phyloP scores from a whole-genome alignment of 768 basidiomycete genomes.

The Roridomyces roridus region DNA sequence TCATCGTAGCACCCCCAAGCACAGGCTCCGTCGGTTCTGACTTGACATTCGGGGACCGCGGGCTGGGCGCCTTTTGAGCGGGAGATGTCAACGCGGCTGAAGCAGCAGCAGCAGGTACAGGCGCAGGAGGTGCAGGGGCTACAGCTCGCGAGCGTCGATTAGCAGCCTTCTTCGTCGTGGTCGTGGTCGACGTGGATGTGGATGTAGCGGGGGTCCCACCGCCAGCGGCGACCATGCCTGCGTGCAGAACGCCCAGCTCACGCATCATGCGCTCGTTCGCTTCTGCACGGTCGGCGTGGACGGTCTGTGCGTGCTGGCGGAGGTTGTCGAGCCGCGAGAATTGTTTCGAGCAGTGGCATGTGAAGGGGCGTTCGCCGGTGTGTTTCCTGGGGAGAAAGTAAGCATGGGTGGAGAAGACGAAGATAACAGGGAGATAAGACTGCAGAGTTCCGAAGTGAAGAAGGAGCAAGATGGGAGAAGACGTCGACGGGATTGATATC shows the following conservation, averaged over 20 bases:
- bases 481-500: too few relatives aligned
- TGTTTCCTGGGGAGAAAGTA: slow-evolving; percentile 76
- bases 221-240: slow-evolving; percentile 63
- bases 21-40: slow-evolving; percentile 3
- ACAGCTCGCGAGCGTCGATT: slow-evolving; percentile 4
- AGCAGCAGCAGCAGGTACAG: too few relatives aligned
- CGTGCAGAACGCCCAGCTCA: slow-evolving; percentile 83
- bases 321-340: slow-evolving; percentile 97
- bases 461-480: too few relatives aligned
- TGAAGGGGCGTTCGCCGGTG: slow-evolving; percentile 97
- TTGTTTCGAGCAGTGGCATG: slow-evolving; percentile 94
- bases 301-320: slow-evolving; percentile 95
- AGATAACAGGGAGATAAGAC: too few relatives aligned
- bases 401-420: too few relatives aligned
- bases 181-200: not conserved
- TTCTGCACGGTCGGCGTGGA: slow-evolving; percentile 92
- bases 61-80: too few relatives aligned
- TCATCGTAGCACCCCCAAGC: too few relatives aligned
- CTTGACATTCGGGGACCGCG: slow-evolving; percentile 3
- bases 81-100: too few relatives aligned
- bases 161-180: not conserved
- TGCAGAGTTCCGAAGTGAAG: too few relatives aligned
- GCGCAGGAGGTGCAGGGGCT: too few relatives aligned
- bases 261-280: slow-evolving; percentile 93
- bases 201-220: not conserved